Evolutionary conservation across 768 basidiomycete species (phyloP).

Genomic region (Lentinula raphanica): DNA sequence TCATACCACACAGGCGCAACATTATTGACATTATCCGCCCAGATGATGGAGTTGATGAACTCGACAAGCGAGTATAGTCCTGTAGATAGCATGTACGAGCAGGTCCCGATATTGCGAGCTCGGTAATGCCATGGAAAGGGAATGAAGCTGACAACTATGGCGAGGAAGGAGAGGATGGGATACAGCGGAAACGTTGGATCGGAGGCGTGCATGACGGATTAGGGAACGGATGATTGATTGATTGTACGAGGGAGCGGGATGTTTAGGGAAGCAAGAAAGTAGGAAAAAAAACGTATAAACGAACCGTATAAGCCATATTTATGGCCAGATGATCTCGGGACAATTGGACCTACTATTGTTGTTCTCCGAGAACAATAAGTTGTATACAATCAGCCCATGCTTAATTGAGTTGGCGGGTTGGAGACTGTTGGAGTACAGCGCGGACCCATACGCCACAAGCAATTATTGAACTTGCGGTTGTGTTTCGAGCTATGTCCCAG

Average conservation of each 20-base stretch:
- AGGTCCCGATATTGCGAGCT: slow-evolving; percentile 38
- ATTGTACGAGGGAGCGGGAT: neutral
- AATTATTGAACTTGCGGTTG: neutral
- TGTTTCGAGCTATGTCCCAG: too few relatives aligned
- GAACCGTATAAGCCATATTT: neutral
- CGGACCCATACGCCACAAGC: neutral
- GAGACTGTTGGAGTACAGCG: too few relatives aligned
- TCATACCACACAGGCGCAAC: slow-evolving; percentile 49
- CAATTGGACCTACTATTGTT: neutral
- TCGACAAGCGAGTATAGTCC: slow-evolving; percentile 24
- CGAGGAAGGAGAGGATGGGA: slow-evolving; percentile 26
- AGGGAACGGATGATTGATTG: neutral
- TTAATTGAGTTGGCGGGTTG: neutral
- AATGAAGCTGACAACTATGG: slow-evolving; percentile 30
- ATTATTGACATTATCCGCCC: slow-evolving; percentile 33
- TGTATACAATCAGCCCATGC: neutral
- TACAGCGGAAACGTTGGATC: slow-evolving; percentile 17
- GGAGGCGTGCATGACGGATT: slow-evolving; percentile 1
- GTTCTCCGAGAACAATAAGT: neutral
- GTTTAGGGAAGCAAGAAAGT: neutral
- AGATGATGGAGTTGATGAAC: slow-evolving; percentile 43
- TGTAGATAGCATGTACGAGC: slow-evolving; percentile 36
- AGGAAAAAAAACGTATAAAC: neutral
- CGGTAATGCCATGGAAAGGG: slow-evolving; percentile 38
- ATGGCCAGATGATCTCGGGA: neutral